A percentile compares a stretch with the other conserved stretches of the same genome.
Evolutionary conservation across 2,329 filamentous ascomycete species (phyloP).

Genomic region (Emergomyces pasteurianus): DNA sequence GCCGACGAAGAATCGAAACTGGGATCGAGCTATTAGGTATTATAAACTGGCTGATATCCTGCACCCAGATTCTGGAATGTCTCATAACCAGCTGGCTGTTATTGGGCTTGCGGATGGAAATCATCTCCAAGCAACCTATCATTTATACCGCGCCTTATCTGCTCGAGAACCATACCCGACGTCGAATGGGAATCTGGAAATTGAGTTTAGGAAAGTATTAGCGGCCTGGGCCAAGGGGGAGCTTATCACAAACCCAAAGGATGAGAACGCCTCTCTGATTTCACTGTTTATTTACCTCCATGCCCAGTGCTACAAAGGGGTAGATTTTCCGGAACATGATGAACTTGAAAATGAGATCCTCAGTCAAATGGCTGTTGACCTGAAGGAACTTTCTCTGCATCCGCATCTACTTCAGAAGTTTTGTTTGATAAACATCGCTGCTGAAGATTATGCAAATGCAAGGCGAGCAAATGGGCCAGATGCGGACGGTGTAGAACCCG

Average conservation of each 20-base stretch:
- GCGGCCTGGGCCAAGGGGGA: conserved; percentile 45
- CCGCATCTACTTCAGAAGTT: conserved; percentile 58
- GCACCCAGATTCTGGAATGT: conserved; percentile 64
- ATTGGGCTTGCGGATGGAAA: conserved; percentile 65
- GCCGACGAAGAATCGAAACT: conserved; percentile 56
- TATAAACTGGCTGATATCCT: conserved; percentile 73
- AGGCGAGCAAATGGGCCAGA: conserved; percentile 39
- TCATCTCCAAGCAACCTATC: conserved; percentile 75
- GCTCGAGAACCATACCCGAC: conserved; percentile 62
- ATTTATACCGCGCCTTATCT: conserved; percentile 73
- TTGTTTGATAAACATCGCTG: conserved; percentile 73
- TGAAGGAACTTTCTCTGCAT: conserved; percentile 56
- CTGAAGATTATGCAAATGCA: conserved; percentile 58
- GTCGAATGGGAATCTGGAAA: conserved; percentile 63
- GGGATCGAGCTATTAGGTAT: conserved; percentile 68
- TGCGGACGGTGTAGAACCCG: conserved; percentile 32
- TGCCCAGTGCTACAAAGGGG: conserved; percentile 68
- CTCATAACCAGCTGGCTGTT: conserved; percentile 84
- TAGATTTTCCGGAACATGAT: conserved; percentile 59
- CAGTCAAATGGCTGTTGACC: conserved; percentile 58
- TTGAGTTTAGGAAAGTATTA: conserved; percentile 61
- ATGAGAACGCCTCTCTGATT: conserved; percentile 50
- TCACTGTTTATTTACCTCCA: conserved; percentile 81
- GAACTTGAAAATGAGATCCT: conserved; percentile 81
- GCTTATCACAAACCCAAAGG: conserved; percentile 16